Evolutionary conservation across 768 basidiomycete species (phyloP), one percentile per base, ranked within the genome.

Genomic region (Boletus vinaceobasis): DNA sequence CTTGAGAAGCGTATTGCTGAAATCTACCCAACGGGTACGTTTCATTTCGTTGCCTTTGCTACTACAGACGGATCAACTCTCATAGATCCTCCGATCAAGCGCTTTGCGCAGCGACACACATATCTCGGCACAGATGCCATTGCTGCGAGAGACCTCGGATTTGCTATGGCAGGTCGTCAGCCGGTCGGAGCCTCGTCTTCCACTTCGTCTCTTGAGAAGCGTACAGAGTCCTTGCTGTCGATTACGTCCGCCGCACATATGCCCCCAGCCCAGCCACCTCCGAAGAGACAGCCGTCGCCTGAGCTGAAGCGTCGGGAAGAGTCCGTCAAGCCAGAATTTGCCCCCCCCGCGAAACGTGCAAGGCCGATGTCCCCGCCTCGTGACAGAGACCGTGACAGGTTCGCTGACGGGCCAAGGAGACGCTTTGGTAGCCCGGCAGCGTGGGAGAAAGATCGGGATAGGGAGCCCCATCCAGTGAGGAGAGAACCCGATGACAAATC

Each of bases 1-100:
- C 81, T 98, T 44, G 94, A 97, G 70, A 85, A 86, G 57, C 83
- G 97, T 8, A 89, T 98, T 62, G 77, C 87, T 1, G 95, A 98
- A 56, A 84, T 86, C 1, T 98, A 92, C 71, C 86, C 93, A 0
- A 83, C 83, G 46, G 93, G 93, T 93, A 57, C 38, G 83, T 71
- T 10, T 9, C 44, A 3, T 40, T 32, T 17, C 1, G 15, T 46
- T 45, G 39, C 51, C 21, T 39, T n/a, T 36, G 17, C n/a, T 36
- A 27, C 27, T 11, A 43, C 35, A 39, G 15, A 27, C 9, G 13
- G 38, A 40, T 40, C 43, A n/a, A 58, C 23, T 23, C 1, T 38
- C 7, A 2, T 63, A 97, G 95, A 94, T 63, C 86, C 91, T 1
- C 84, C 92, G 0, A 90, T 97, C 69, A 93, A 96, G 63, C 88